A percentile compares a stretch with the other conserved stretches of the same genome.
Evolutionary conservation across 2,329 filamentous ascomycete genomes (phyloP).

Genomic region (Microdochium bolleyi): DNA sequence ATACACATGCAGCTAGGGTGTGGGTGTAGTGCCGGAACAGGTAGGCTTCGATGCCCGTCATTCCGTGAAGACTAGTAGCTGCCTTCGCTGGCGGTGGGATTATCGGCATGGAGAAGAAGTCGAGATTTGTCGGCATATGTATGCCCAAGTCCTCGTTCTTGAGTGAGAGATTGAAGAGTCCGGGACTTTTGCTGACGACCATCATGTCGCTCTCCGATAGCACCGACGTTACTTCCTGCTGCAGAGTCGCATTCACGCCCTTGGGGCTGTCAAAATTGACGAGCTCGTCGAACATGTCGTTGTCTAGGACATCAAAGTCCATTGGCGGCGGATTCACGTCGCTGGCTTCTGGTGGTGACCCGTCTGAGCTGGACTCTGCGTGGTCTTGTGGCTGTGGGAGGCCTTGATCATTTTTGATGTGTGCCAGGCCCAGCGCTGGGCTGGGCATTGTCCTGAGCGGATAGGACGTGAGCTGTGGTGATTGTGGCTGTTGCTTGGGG

Average conservation of each 20-base stretch:
- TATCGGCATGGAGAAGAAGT: not conserved
- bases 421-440: not conserved
- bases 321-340: not conserved
- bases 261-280: not conserved
- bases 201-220: not conserved
- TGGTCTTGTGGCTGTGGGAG: not conserved
- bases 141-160: not conserved
- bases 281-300: not conserved
- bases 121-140: not conserved
- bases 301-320: not conserved
- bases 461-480: not conserved
- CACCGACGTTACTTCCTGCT: not conserved
- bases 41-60: not conserved
- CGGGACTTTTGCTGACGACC: not conserved
- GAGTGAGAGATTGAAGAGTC: not conserved
- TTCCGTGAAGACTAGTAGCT: not conserved
- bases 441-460: not conserved
- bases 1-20: not conserved
- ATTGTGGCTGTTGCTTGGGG: not conserved
- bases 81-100: not conserved
- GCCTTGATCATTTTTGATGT: not conserved
- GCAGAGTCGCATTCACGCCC: not conserved
- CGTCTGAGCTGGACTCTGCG: not conserved
- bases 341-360: not conserved
- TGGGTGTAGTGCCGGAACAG: not conserved